A percentile compares a stretch with the other conserved stretches of the same genome.
phyloP scores from a whole-genome alignment of 2,329 filamentous ascomycete genomes.

The Ascosphaera aggregata region DNA sequence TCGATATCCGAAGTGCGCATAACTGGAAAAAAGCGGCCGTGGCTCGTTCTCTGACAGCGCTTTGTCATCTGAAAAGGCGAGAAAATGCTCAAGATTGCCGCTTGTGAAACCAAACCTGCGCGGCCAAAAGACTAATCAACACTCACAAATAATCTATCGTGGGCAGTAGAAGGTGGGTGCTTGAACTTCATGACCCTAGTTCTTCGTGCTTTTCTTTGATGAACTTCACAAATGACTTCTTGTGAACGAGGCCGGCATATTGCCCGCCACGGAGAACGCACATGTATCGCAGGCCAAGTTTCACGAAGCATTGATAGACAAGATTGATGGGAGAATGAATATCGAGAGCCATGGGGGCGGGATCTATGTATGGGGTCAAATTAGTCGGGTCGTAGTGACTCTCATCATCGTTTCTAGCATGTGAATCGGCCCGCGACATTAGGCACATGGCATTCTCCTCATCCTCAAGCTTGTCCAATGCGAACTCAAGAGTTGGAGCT shows the following conservation, averaged over 20 bases:
- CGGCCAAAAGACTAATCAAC: background rate
- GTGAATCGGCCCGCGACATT: constrained; percentile 46
- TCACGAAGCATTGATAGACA: constrained; percentile 91
- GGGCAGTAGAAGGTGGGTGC: background rate
- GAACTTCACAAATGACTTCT: constrained; percentile 92
- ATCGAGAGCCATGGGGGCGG: constrained; percentile 71
- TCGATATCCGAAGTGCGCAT: background rate
- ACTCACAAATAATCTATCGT: no score
- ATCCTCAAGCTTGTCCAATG: constrained; percentile 59
- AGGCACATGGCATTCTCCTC: constrained; percentile 51
- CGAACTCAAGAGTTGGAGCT: constrained; percentile 80
- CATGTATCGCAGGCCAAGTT: constrained; percentile 76
- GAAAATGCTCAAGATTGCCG: background rate
- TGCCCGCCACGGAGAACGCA: constrained; percentile 68
- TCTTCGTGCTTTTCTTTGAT: constrained; percentile 38
- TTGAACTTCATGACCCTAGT: background rate
- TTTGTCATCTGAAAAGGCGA: background rate
- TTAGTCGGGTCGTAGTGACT: constrained; percentile 43
- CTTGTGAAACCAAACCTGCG: background rate
- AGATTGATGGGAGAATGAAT: constrained; percentile 79
- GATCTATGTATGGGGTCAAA: constrained; percentile 74
- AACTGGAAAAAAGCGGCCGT: no score
- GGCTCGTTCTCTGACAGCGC: no score
- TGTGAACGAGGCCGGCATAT: constrained; percentile 84
- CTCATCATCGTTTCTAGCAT: constrained; percentile 26